Evolutionary conservation across 176 grass and related monocot genomes (phyloP).

Genomic region (Metroxylon sagu): DNA sequence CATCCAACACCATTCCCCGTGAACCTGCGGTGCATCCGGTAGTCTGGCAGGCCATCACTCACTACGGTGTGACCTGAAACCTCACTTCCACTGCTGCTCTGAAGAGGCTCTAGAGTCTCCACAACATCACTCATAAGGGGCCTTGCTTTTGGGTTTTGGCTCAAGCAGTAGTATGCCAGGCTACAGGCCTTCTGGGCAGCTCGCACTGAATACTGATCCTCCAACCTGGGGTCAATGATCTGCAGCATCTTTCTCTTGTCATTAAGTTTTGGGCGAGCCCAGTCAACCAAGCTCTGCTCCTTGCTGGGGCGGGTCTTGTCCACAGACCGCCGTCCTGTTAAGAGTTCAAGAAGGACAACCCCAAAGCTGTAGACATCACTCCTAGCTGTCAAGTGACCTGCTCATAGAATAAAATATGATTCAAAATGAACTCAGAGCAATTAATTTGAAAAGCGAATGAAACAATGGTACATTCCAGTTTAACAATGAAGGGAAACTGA

Average conservation of each 20-base stretch:
- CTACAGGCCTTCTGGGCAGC: conserved; percentile 90
- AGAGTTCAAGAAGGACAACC: conserved; percentile 81
- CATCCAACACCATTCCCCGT: conserved; percentile 46
- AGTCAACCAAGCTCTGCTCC: conserved; percentile 90
- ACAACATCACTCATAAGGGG: conserved; percentile 94
- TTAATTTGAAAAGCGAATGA: background rate
- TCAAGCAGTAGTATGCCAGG: conserved; percentile 93
- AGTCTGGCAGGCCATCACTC: conserved; percentile 33
- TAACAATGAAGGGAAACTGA: too few relatives aligned
- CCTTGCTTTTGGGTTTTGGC: conserved; percentile 85
- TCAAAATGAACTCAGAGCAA: background rate
- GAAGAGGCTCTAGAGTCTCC: conserved; percentile 79
- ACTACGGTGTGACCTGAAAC: conserved; percentile 23
- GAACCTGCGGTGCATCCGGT: conserved; percentile 37
- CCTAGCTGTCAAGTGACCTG: conserved; percentile 94
- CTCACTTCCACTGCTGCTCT: conserved; percentile 29
- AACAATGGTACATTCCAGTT: too few relatives aligned
- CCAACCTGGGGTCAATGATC: conserved; percentile 65
- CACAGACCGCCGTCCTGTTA: conserved; percentile 79
- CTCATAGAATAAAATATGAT: background rate
- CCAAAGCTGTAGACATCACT: conserved; percentile 97
- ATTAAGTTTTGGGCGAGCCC: conserved; percentile 79
- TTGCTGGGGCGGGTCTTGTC: conserved; percentile 89
- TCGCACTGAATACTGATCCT: conserved; percentile 64
- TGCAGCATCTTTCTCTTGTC: conserved; percentile 88